Base-by-base conservation (phyloP, 495 filamentous ascomycete species). In the Thermothielavioides terrestris region DNA sequence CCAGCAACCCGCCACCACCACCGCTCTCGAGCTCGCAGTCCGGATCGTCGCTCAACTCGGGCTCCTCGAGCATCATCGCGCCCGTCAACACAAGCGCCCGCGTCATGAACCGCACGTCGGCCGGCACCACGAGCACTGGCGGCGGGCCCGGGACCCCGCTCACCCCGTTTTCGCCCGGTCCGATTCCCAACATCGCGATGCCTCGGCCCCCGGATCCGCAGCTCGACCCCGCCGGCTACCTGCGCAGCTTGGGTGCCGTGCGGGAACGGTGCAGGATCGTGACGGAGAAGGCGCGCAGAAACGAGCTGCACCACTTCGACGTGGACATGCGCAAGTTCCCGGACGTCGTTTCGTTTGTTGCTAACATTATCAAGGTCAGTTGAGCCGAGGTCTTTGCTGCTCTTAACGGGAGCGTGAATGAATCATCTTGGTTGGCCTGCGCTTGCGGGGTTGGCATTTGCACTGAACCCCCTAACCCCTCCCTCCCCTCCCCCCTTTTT, bases 301-400 rank as follows among this genome's bases (percentile, higher is more conserved):
- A 96, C 54, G 71, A 85, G 50, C 76, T 98, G 46, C 78, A 77
- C 50, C 92, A 97, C 68, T 98, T 98, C 63, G 83, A 85, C 48
- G 91, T 97, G 10, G 90, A 98, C 61, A 80, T 90, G 77, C 67
- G 66, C 68, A 94, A 94, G 65, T 95, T 96, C 61, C 65, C 76
- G 27, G 88, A 90, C 49, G 91, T 91, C 1, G 89, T 89, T 3
- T 80, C 77, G n/a, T 98, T 95, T 63, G 84, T 98, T 8, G 85
- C 94, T 23, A 86, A 88, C 15, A 95, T 98, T 50, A 96, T 98
- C 72, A 97, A 96, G 86, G 92, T 89, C 26, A 35, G 63, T 45
- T 15, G 21, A 36, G 43, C 26, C 28, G n/a, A n/a, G n/a, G n/a
- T n/a, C n/a, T n/a, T n/a, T n/a, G n/a, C n/a, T n/a, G n/a, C n/a